Base-by-base conservation (phyloP, 768 basidiomycete species). In the Podaxis pistillaris region DNA sequence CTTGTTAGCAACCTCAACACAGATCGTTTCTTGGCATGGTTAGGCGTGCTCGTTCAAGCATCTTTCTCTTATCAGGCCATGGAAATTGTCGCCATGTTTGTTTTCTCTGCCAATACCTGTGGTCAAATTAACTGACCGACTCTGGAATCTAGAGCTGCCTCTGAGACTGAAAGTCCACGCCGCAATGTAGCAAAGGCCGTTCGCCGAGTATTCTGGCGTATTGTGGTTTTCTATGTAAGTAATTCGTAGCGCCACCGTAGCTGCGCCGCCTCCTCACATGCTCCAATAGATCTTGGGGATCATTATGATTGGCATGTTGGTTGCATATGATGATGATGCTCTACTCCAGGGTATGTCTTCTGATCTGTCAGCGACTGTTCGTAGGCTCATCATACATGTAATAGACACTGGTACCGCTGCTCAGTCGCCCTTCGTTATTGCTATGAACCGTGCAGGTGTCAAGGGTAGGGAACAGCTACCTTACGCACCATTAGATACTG, bases 401-500 rank as follows among this genome's bases (percentile, higher is more conserved):
- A 38, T 66, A 74, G 81, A 63, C 1, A 70, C 78, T 28, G 84
- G 85, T 55, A 90, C 83, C 50, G 92, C 91, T n/a, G 85, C 88
- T 0, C 72, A 87, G 57, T 93, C 91, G 3, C 93, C 93, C 2
- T 96, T 91, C 74, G 93, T 94, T 59, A 88, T 94, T 65, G 93
- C 91, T 19, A 86, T 94, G 66, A 81, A 75, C 50, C 80, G 82
- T 44, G 88, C 90, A 0, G 89, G 91, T 11, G 83, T 93, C 70
- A 86, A 83, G 76, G 85, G 82, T 82, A 46, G 5, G 67, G 40
- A 51, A 37, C 38, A 54, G 19, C 17, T 33, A 51, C 19, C 26
- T 50, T 4, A 24, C 1, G 24, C 8, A 15, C 11, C 19, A 28
- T 12, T 24, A 11, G 49, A 41, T 7, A 40, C 26, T 44, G 37